Evolutionary conservation across 2,329 filamentous ascomycete species (phyloP), one percentile per base, ranked within the genome.

Genomic region (Meredithiella fracta): DNA sequence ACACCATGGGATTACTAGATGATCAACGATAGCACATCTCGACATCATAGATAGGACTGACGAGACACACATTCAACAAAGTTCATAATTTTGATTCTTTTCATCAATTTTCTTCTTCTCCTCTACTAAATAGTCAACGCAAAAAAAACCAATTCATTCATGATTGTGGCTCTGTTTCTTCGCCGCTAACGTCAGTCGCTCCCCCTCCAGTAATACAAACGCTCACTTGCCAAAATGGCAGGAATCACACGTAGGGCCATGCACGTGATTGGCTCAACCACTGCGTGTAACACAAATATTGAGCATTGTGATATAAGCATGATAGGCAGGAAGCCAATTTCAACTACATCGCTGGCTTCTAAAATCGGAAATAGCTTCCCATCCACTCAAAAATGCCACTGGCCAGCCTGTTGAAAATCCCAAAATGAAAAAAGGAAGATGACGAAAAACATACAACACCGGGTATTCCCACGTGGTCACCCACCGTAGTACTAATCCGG

Each of bases 11-110:
- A 52, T 20, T 3, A 2, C 5, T 2, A 14, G 9, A 9, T 11
- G 8, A 17, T n/a, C n/a, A n/a, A n/a, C n/a, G n/a, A n/a, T n/a
- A n/a, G n/a, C n/a, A n/a, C n/a, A n/a, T n/a, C n/a, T n/a, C n/a
- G n/a, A 34, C 20, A 38, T 17, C 50, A 23, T 11, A 17, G 11
- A 22, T 52, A 52, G 26, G 50, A 51, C n/a, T 34, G 9, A 52
- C 15, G 23, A 11, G 8, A 31, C 22, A 38, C 26, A 52, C 7
- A 38, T 52, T 52, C 50, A 52, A 52, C 50, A 52, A 29, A 52
- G 50, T 52, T 52, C 50, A 51, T n/a, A 38, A 38, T n/a, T 38
- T 47, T 47, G 42, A 47, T 47, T 47, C 42, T 47, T 47, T 47
- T 47, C 42, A 47, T 38, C n/a, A 38, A 47, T 17, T 17, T 3